Conservation (phyloP, 2,329 filamentous ascomycete genomes). For the Alternaria conjuncta region DNA sequence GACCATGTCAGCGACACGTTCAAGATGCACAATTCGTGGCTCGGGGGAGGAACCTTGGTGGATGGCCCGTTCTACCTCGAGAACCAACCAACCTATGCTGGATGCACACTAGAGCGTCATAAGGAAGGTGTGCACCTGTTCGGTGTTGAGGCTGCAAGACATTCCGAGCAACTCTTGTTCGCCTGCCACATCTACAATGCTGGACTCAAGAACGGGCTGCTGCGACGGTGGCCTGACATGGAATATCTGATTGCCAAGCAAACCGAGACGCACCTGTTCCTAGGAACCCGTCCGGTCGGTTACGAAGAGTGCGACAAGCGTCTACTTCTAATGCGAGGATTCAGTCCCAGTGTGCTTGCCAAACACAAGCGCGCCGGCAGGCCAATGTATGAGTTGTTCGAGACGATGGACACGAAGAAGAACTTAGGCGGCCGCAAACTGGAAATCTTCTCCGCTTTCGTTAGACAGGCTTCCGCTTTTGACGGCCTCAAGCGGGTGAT, state of each 20-base stretch:
- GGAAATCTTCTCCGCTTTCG: not conserved
- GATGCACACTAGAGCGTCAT: not conserved
- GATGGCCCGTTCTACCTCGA: not conserved
- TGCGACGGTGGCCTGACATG: not conserved
- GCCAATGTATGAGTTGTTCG: not conserved
- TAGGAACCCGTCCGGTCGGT: not conserved
- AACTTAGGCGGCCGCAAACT: not conserved
- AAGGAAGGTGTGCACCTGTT: not conserved
- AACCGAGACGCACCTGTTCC: not conserved
- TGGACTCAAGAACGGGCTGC: not conserved
- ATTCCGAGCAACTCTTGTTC: not conserved
- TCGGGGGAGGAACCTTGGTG: not conserved
- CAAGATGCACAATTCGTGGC: not conserved
- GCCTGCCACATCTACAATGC: not conserved
- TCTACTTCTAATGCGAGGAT: not conserved
- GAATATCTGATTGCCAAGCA: not conserved
- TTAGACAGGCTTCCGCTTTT: not conserved
- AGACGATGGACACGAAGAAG: not conserved
- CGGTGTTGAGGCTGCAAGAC: not conserved
- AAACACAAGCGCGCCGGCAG: not conserved
- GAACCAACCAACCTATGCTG: not conserved
- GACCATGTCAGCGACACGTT: not conserved
- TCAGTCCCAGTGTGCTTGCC: not conserved
- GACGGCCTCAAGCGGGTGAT: not conserved
- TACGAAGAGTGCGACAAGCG: not conserved